Conservation (phyloP, 176 grass and related monocot species). For the Eremochloa ophiuroides region DNA sequence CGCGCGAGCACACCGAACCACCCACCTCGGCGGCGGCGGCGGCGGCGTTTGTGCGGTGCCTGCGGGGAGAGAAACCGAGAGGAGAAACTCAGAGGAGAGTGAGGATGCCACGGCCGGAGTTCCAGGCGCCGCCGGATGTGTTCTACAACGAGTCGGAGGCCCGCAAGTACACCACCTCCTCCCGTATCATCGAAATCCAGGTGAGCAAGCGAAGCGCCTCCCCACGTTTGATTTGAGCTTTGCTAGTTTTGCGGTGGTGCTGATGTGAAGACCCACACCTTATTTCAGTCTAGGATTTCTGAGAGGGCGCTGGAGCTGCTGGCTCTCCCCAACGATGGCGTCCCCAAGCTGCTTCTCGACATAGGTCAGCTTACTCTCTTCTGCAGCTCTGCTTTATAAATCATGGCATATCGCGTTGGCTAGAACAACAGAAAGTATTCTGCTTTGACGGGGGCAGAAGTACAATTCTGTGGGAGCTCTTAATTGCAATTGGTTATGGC, state of each 20-base stretch:
- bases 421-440: not conserved
- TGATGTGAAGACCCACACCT: not conserved
- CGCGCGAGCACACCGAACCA: not conserved
- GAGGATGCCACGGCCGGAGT: conserved; percentile 82
- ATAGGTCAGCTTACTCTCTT: conserved; percentile 48
- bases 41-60: not conserved
- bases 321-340: conserved; percentile 62
- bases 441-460: not conserved
- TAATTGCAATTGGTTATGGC: not conserved
- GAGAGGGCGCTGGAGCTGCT: conserved; percentile 93
- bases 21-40: conserved; percentile 1
- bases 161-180: conserved; percentile 95
- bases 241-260: not conserved
- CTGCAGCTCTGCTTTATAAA: not conserved
- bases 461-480: not conserved
- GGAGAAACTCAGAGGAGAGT: not conserved
- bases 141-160: conserved; percentile 96
- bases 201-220: not conserved
- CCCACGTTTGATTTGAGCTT: not conserved
- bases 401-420: not conserved
- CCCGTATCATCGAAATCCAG: conserved; percentile 97
- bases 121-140: conserved; percentile 90
- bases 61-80: not conserved
- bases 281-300: conserved; percentile 77
- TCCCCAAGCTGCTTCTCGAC: conserved; percentile 84